Conservation (phyloP, 805 yeast species). For the Wickerhamiella kurtzmanii region DNA sequence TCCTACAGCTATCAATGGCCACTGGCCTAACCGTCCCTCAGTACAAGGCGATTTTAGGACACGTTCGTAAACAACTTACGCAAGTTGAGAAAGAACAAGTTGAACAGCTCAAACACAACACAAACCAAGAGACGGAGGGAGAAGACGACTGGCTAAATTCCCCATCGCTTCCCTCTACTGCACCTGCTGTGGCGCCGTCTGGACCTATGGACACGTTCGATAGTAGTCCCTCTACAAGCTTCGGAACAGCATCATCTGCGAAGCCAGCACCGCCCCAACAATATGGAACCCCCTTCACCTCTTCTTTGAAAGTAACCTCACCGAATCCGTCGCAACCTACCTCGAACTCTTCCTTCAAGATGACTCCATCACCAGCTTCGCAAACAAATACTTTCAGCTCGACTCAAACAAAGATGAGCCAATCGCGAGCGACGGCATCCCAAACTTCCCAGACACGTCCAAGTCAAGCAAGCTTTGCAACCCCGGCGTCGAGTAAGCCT, state of each 20-base stretch:
- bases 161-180: background rate
- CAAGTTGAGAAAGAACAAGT: conserved; percentile 34
- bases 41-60: conserved; percentile 29
- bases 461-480: background rate
- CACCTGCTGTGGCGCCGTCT: background rate
- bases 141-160: conserved; percentile 7
- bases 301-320: too few species aligned
- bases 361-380: too few species aligned
- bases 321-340: too few species aligned
- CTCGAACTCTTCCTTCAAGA: too few species aligned
- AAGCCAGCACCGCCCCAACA: background rate
- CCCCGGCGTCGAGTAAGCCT: background rate
- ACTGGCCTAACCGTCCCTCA: conserved; percentile 31
- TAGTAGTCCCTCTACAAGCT: background rate
- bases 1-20: conserved; percentile 38
- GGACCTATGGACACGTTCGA: background rate
- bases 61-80: conserved; percentile 31
- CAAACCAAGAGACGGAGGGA: conserved; percentile 3
- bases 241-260: background rate
- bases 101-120: conserved; percentile 11
- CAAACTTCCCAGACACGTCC: background rate
- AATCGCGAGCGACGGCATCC: too few species aligned
- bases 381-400: too few species aligned
- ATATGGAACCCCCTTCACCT: too few species aligned
- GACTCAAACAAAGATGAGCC: too few species aligned